Conservation (phyloP, 306 rosid species). For the Dalbergia cochinchinensis region DNA sequence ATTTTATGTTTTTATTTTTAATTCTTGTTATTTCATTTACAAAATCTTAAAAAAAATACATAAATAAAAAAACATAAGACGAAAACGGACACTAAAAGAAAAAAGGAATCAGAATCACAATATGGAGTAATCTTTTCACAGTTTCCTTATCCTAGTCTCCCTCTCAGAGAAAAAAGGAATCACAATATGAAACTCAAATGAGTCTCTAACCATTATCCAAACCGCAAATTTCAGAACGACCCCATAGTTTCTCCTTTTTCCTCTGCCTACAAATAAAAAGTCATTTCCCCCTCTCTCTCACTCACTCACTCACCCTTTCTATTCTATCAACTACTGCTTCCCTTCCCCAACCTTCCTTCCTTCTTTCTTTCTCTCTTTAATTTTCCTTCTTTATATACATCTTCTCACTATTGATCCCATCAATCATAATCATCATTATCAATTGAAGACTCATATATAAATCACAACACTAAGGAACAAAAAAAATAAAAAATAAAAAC, state of each 20-base stretch:
- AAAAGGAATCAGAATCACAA: no score
- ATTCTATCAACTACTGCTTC: conserved; percentile 7
- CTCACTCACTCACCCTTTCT: neutral
- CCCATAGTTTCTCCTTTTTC: conserved; percentile 8
- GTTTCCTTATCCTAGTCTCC: no score
- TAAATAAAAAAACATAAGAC: no score
- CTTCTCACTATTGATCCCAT: neutral
- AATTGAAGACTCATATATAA: neutral
- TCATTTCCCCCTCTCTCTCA: neutral
- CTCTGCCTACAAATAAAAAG: conserved; percentile 42
- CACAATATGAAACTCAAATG: conserved; percentile 54
- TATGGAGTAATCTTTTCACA: no score
- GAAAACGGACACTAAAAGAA: no score
- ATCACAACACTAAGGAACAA: neutral
- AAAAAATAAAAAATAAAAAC: no score
- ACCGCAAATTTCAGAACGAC: conserved; percentile 48
- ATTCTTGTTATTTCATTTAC: no score
- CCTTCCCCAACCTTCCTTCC: neutral
- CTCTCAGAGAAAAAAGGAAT: conserved; percentile 39
- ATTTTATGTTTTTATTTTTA: no score
- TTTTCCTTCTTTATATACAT: neutral
- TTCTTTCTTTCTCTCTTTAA: neutral
- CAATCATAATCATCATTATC: neutral
- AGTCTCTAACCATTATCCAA: conserved; percentile 44
- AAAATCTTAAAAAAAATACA: no score